These are phyloP conservation scores for Torulaspora quercuum DNA, from an alignment of 805 yeast species.

Conservation along the genomic window DNA sequence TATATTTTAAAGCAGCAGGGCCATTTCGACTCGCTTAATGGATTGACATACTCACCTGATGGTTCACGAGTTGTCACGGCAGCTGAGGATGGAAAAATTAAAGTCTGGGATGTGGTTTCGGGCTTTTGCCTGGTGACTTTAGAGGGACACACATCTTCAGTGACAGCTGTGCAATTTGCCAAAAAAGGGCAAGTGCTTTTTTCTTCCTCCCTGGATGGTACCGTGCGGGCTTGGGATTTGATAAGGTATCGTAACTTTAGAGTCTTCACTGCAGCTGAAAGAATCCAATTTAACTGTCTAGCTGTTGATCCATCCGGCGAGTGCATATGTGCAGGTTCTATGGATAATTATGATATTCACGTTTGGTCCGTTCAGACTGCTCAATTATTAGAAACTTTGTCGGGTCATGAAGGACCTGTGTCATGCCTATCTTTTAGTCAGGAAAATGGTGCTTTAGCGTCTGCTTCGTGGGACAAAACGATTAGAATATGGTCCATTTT, in stretches of 20 bases:
- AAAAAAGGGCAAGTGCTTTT: slow-evolving; percentile 87
- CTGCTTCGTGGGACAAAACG: slow-evolving; percentile 96
- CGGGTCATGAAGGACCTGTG: slow-evolving; percentile 96
- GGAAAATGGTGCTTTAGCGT: slow-evolving; percentile 73
- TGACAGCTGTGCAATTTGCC: slow-evolving; percentile 83
- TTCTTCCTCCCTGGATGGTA: slow-evolving; percentile 91
- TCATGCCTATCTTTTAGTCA: slow-evolving; percentile 81
- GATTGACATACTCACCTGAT: slow-evolving; percentile 87
- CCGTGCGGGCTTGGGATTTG: slow-evolving; percentile 96
- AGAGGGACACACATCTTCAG: slow-evolving; percentile 84
- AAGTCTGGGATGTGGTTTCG: slow-evolving; percentile 90
- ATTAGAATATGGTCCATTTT: slow-evolving; percentile 91
- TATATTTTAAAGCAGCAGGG: slow-evolving; percentile 95
- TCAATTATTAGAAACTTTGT: slow-evolving; percentile 77
- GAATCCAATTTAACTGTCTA: slow-evolving; percentile 80
- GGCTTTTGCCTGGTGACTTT: slow-evolving; percentile 93
- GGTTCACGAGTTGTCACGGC: slow-evolving; percentile 91
- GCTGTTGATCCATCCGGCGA: slow-evolving; percentile 98
- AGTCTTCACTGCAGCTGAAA: slow-evolving; percentile 85
- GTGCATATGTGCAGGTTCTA: slow-evolving; percentile 90
- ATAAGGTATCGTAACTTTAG: slow-evolving; percentile 90
- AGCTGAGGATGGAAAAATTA: slow-evolving; percentile 93
- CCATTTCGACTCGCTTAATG: slow-evolving; percentile 86
- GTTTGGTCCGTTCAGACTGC: slow-evolving; percentile 98
- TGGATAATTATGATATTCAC: slow-evolving; percentile 83